phyloP scores from a whole-genome alignment of 306 rosid genomes.

The Myrica gale region DNA sequence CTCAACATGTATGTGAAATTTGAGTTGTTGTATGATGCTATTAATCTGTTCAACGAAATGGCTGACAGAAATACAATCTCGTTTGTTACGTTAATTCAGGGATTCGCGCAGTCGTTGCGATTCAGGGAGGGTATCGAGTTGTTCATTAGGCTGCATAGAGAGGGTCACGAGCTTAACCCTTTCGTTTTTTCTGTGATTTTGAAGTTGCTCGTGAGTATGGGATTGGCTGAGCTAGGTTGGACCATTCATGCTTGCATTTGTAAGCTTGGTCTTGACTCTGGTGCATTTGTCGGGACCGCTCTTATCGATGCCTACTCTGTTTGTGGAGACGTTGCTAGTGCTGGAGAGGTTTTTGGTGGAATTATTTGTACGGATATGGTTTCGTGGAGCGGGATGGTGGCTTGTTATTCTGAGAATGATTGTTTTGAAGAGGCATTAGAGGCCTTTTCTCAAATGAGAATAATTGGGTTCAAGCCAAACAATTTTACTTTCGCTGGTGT shows the following conservation, averaged over 20 bases:
- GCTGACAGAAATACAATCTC: constrained; percentile 39
- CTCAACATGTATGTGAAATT: constrained; percentile 36
- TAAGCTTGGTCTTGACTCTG: constrained; percentile 37
- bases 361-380: constrained; percentile 50
- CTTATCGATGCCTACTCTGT: constrained; percentile 52
- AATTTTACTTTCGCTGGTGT: constrained; percentile 44
- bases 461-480: constrained; percentile 48
- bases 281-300: constrained; percentile 53
- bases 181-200: constrained; percentile 44
- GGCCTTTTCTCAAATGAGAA: constrained; percentile 38
- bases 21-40: constrained; percentile 24
- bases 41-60: constrained; percentile 47
- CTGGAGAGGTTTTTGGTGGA: constrained; percentile 38
- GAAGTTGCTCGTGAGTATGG: constrained; percentile 46
- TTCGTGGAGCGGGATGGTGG: constrained; percentile 52
- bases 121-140: constrained; percentile 33
- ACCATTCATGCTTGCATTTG: constrained; percentile 41
- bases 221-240: constrained; percentile 36
- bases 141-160: constrained; percentile 42
- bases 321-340: constrained; percentile 33
- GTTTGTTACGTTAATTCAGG: constrained; percentile 51
- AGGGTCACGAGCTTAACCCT: constrained; percentile 46
- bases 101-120: constrained; percentile 22
- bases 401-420: constrained; percentile 46
- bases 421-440: constrained; percentile 39